These are phyloP conservation scores for Suillus discolor DNA, from an alignment of 768 basidiomycete species.

Conservation along the genomic window DNA sequence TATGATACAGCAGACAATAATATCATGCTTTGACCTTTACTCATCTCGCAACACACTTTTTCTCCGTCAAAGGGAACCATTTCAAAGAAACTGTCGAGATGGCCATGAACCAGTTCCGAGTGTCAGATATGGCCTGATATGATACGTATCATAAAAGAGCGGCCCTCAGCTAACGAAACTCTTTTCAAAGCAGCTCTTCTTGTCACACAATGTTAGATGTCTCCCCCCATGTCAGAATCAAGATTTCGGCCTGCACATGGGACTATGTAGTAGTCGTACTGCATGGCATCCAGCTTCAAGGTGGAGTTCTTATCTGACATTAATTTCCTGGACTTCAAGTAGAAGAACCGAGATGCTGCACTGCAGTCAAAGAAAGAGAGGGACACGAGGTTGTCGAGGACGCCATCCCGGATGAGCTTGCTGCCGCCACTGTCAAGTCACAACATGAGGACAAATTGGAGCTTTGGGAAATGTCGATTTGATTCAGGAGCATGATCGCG, in stretches of 20 bases:
- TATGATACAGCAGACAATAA: not conserved
- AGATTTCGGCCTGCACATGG: no score
- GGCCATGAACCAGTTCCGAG: not conserved
- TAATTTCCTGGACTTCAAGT: no score
- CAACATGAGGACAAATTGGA: slow-evolving; percentile 11
- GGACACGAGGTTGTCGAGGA: slow-evolving; percentile 55
- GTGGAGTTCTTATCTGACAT: no score
- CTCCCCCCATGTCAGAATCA: not conserved
- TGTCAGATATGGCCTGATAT: not conserved
- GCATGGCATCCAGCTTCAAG: no score
- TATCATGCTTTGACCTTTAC: not conserved
- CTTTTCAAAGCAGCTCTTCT: not conserved
- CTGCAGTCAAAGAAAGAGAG: slow-evolving; percentile 61
- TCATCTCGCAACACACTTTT: not conserved
- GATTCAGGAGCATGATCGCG: slow-evolving; percentile 69
- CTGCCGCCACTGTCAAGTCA: slow-evolving; percentile 46
- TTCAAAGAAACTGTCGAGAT: not conserved
- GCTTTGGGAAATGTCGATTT: slow-evolving; percentile 29
- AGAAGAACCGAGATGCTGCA: no score
- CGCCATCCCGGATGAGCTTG: slow-evolving; percentile 66
- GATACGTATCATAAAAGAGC: not conserved
- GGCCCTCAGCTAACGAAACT: not conserved
- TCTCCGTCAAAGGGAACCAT: not conserved
- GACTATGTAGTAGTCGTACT: no score
- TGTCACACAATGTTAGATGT: not conserved